Evolutionary conservation across 805 yeast genomes (phyloP), one percentile per base, ranked within the genome.

Genomic region (Monosporozyma siamensis): DNA sequence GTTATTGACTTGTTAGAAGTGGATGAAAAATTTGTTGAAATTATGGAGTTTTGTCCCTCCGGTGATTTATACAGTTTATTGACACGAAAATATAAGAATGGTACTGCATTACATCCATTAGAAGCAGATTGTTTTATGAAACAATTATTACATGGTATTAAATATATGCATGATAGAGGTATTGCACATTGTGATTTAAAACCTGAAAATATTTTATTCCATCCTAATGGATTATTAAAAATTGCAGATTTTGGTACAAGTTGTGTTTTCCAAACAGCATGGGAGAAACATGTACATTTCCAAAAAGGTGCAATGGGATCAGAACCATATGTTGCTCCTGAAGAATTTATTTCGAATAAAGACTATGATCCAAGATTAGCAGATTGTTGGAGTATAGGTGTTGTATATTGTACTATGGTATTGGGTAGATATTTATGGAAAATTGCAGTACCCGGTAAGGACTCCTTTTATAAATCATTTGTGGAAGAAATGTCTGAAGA

Each of bases 111-210:
- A 18, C 77, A 77, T 47, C 74, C 71, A 6, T 53, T 69, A 14
- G 96, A 89, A 58, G 78, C 90, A 27, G 96, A 89, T 62, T 89
- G 97, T 61, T 83, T 82, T 55, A 76, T 87, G 67, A 88, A 88
- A 58, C 97, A 89, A 61, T 74, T 87, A 27, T 65, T 89, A 49
- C 77, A 79, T 49, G 97, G 95, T 2, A 72, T 89, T 21, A 73
- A 79, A 24, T 88, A 83, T 62, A 80, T 89, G 80, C 97, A 89
- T 63, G 74, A 79, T 10, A 88, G 82, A 63, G 97, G 97, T 29
- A 90, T 89, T 22, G 90, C 96, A 0, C 97, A 89, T 63, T 83
- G 95, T 56, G 97, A 89, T 56, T 67, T 89, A 47, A 89, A 89
- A 62, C 88, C 95, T 4, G 97, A 89, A 55, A 89, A 89, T 60